phyloP scores from a whole-genome alignment of 2,329 filamentous ascomycete genomes.

The Aaosphaeria arxii region DNA sequence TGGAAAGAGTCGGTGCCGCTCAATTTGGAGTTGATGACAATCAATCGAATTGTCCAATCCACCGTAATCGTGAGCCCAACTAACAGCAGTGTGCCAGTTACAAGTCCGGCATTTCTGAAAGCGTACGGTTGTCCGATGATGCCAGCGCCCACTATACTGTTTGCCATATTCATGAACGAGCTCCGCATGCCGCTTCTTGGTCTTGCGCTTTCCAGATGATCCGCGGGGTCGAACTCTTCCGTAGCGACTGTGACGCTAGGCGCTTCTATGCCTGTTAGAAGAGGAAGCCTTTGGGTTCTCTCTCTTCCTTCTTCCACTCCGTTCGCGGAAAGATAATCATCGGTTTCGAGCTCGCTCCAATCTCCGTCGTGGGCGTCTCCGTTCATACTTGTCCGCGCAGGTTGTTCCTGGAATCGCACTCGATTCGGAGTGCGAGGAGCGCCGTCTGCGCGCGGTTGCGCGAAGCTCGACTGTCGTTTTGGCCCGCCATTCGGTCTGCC shows the following conservation, averaged over 20 bases:
- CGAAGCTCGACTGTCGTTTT: constrained; percentile 44
- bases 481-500: constrained; percentile 19
- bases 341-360: constrained; percentile 56
- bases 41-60: constrained; percentile 97
- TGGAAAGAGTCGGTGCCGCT: constrained; percentile 93
- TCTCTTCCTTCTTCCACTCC: constrained; percentile 30
- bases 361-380: constrained; percentile 27
- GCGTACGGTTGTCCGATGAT: constrained; percentile 87
- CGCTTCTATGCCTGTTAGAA: constrained; percentile 80
- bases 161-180: constrained; percentile 99
- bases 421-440: constrained; percentile 66
- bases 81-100: constrained; percentile 75
- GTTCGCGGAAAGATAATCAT: constrained; percentile 56
- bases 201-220: constrained; percentile 60
- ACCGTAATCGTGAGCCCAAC: constrained; percentile 77
- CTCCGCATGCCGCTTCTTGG: constrained; percentile 82
- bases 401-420: constrained; percentile 65
- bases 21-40: constrained; percentile 96
- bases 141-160: constrained; percentile 81
- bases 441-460: constrained; percentile 45
- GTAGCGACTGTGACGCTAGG: constrained; percentile 71
- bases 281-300: constrained; percentile 57
- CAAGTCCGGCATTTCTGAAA: constrained; percentile 85
- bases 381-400: constrained; percentile 32
- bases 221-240: constrained; percentile 54